phyloP scores from a whole-genome alignment of 371 early-diverging fungal genomes.

The Syncephalis fuscata region DNA sequence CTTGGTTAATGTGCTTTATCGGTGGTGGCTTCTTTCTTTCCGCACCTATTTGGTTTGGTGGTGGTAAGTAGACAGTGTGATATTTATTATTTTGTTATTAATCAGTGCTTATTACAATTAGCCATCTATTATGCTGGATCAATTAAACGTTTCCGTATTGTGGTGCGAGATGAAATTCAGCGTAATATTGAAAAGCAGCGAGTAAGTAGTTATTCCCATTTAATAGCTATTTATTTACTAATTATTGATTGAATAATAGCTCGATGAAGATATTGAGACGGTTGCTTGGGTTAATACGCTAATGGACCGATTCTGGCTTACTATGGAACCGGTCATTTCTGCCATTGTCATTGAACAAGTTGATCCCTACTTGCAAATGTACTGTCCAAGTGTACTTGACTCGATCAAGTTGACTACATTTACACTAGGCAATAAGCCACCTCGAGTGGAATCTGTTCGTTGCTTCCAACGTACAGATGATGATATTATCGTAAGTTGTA shows the following conservation, averaged over 20 bases:
- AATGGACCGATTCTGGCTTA: constrained; percentile 78
- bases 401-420: constrained; percentile 80
- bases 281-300: constrained; percentile 97
- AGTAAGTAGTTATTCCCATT: constrained; percentile 5
- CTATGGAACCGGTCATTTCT: constrained; percentile 84
- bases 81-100: background rate
- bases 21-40: constrained; percentile 5
- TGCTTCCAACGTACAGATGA: constrained; percentile 56
- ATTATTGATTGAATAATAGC: background rate
- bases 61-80: background rate
- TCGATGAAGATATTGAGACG: constrained; percentile 43
- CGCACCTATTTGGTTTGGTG: background rate
- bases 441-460: constrained; percentile 74
- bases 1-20: constrained; percentile 14
- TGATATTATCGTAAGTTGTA: constrained; percentile 64
- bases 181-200: constrained; percentile 29
- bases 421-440: constrained; percentile 92
- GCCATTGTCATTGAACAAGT: constrained; percentile 52
- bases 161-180: constrained; percentile 46
- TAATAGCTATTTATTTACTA: background rate
- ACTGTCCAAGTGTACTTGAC: constrained; percentile 77
- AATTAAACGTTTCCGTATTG: constrained; percentile 34
- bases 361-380: constrained; percentile 55
- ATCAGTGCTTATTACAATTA: constrained; percentile 8
- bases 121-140: constrained; percentile 51